These are phyloP conservation scores for Fusarium sp. DNA, from an alignment of 2,329 filamentous ascomycete species.

Conservation along the genomic window DNA sequence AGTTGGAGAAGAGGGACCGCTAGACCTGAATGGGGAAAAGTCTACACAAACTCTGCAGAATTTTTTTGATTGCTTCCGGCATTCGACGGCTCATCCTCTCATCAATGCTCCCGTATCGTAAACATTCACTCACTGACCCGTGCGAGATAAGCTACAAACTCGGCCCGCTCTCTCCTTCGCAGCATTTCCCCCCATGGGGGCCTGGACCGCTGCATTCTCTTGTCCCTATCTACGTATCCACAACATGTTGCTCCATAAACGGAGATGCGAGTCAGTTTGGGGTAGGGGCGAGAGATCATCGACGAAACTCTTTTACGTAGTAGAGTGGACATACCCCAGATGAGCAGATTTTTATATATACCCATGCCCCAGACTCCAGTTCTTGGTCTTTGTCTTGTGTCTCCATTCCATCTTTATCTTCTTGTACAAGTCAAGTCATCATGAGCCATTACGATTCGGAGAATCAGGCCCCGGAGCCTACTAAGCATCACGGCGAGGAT, in stretches of 20 bases:
- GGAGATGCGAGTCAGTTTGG: conserved; percentile 36
- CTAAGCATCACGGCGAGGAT: conserved; percentile 7
- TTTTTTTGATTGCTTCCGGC: conserved; percentile 13
- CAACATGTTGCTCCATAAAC: conserved; percentile 20
- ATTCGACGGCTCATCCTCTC: conserved; percentile 23
- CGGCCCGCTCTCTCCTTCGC: conserved; percentile 5
- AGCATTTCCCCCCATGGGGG: conserved; percentile 15
- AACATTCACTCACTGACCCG: conserved; percentile 3
- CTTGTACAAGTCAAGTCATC: background rate
- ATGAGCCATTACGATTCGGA: conserved; percentile 34
- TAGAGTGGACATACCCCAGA: conserved; percentile 22
- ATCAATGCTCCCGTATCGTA: too few species aligned
- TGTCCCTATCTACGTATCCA: conserved; percentile 16
- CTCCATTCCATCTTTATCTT: background rate
- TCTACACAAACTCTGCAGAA: conserved; percentile 27
- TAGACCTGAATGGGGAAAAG: conserved; percentile 11
- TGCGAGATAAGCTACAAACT: conserved; percentile 29
- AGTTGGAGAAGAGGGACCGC: conserved; percentile 24
- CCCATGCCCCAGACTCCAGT: conserved; percentile 7
- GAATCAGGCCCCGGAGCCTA: conserved; percentile 23
- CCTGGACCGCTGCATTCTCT: background rate
- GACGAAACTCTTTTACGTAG: conserved; percentile 32
- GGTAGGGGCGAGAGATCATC: conserved; percentile 23
- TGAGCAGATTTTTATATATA: conserved; percentile 17
- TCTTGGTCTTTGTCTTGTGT: background rate